Conservation (phyloP, 352 stramenopile species). For the Plasmopara halstedii region DNA sequence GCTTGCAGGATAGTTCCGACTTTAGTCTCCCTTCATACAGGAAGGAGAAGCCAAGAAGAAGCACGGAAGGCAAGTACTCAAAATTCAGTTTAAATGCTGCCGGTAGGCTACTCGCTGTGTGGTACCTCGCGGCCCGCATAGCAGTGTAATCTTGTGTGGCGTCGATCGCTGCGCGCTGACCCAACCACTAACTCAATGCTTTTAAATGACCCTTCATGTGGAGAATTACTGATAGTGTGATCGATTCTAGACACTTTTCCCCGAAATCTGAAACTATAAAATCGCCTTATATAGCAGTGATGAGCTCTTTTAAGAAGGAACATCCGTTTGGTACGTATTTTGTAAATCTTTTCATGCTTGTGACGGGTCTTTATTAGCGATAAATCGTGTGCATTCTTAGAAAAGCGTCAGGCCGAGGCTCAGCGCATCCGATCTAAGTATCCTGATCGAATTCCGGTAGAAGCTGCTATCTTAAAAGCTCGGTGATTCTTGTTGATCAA, state of each 20-base stretch:
- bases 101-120: neutral
- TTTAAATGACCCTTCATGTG: neutral
- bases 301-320: constrained; percentile 90
- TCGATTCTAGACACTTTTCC: neutral
- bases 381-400: constrained; percentile 32
- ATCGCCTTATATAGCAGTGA: constrained; percentile 10
- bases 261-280: neutral
- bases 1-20: constrained; percentile 16
- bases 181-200: no score
- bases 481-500: constrained; percentile 6
- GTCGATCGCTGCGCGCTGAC: neutral
- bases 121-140: neutral
- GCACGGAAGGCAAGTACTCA: constrained; percentile 29
- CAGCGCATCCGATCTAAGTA: constrained; percentile 98
- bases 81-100: neutral
- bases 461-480: no score
- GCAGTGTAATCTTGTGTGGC: neutral
- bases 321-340: constrained; percentile 70
- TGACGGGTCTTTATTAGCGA: constrained; percentile 4
- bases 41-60: constrained; percentile 36
- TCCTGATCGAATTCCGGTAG: constrained; percentile 95
- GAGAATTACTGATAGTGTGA: constrained; percentile 15
- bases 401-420: constrained; percentile 96
- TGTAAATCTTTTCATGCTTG: neutral
- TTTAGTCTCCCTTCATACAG: constrained; percentile 21